Conservation (phyloP, 176 grass and related monocot genomes). For the Paspalum notatum region DNA sequence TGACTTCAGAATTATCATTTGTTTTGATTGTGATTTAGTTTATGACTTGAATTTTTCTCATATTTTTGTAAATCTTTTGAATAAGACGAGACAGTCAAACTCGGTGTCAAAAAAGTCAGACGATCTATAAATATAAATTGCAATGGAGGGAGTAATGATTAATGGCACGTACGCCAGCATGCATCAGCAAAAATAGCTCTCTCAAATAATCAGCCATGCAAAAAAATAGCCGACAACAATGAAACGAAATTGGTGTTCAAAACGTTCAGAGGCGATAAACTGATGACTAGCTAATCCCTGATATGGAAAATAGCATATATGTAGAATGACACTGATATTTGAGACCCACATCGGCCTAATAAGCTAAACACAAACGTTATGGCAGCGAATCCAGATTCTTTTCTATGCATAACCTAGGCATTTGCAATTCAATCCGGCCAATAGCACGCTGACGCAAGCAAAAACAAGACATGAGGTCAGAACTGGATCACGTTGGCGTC, state of each 20-base stretch:
- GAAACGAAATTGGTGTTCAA: too few species aligned
- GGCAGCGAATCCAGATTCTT: neutral
- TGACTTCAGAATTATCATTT: too few species aligned
- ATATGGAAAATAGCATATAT: too few species aligned
- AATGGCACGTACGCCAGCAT: neutral
- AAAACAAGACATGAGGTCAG: conserved; percentile 17
- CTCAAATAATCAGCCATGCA: neutral
- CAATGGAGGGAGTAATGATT: neutral
- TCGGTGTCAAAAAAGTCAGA: too few species aligned
- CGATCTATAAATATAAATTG: too few species aligned
- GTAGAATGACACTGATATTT: too few species aligned
- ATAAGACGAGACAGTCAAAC: too few species aligned
- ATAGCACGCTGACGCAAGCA: conserved; percentile 6
- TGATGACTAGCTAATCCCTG: too few species aligned
- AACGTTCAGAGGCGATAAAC: neutral
- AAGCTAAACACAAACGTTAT: neutral
- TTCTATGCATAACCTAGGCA: neutral
- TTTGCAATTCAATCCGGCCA: neutral
- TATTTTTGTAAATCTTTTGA: too few species aligned
- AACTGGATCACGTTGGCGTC: neutral
- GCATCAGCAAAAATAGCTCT: neutral
- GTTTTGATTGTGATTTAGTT: too few species aligned
- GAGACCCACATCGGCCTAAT: too few species aligned
- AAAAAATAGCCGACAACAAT: neutral
- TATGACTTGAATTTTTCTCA: too few species aligned